phyloP scores from a whole-genome alignment of 1,284 basidiomycete species.

The Ustilago hordei region DNA sequence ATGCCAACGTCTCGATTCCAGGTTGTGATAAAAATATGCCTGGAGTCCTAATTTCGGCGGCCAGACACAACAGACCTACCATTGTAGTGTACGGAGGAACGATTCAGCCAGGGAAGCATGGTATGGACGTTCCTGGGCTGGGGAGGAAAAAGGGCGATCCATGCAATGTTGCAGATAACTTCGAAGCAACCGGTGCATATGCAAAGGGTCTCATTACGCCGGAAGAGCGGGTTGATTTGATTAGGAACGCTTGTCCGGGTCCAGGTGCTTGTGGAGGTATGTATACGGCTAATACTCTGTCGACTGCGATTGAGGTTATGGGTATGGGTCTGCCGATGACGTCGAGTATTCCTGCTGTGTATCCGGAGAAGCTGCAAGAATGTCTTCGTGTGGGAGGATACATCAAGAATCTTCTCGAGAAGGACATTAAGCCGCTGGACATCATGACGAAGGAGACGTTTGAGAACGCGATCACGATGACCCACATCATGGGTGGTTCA shows the following conservation, averaged over 20 bases:
- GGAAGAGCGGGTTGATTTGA: conserved; percentile 83
- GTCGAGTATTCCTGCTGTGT: conserved; percentile 84
- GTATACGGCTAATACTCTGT: conserved; percentile 98
- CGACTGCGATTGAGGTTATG: conserved; percentile 87
- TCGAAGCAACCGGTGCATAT: conserved; percentile 84
- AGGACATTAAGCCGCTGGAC: conserved; percentile 89
- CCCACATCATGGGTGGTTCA: conserved; percentile 76
- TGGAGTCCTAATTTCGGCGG: conserved; percentile 91
- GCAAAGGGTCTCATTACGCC: conserved; percentile 85
- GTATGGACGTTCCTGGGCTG: conserved; percentile 82
- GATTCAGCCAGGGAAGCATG: conserved; percentile 79
- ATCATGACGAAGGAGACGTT: conserved; percentile 96
- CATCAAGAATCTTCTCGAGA: conserved; percentile 82
- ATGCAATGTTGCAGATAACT: conserved; percentile 80
- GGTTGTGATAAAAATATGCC: conserved; percentile 99
- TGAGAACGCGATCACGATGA: conserved; percentile 90
- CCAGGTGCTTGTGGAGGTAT: conserved; percentile 94
- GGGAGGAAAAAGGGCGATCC: conserved; percentile 82
- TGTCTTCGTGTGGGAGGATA: conserved; percentile 85
- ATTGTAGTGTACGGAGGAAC: conserved; percentile 97
- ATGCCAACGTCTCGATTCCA: conserved; percentile 94
- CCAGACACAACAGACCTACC: conserved; percentile 90
- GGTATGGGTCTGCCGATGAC: conserved; percentile 88
- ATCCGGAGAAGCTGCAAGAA: conserved; percentile 85
- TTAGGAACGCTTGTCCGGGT: conserved; percentile 92